Evolutionary conservation across 169 alveolate species (phyloP).

Genomic region (Plasmodium knowlesi): DNA sequence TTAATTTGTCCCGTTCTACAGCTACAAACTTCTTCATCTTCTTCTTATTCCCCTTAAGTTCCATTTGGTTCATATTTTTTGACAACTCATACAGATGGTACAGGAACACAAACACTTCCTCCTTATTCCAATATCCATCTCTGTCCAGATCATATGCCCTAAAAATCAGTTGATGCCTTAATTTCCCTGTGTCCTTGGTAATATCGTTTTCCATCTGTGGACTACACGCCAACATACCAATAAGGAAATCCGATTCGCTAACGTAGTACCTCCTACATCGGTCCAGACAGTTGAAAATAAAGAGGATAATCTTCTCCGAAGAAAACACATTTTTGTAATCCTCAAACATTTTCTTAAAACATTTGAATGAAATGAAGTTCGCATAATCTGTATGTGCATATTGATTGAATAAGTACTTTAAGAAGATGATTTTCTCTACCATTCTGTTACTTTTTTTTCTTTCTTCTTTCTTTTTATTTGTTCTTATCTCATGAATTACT

Average conservation of each 20-base stretch:
- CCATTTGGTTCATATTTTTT: neutral
- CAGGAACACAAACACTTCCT: conserved; percentile 71
- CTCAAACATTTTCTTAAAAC: conserved; percentile 30
- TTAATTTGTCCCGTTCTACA: conserved; percentile 16
- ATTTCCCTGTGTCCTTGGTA: conserved; percentile 75
- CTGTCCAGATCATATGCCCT: conserved; percentile 83
- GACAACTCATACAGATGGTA: conserved; percentile 78
- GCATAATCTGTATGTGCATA: conserved; percentile 64
- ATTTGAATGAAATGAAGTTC: conserved; percentile 40
- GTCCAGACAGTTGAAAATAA: conserved; percentile 82
- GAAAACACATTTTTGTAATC: conserved; percentile 73
- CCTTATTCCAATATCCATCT: conserved; percentile 75
- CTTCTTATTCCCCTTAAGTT: conserved; percentile 19
- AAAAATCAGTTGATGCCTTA: conserved; percentile 83
- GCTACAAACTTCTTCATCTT: conserved; percentile 27
- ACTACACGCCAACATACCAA: conserved; percentile 85
- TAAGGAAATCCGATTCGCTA: conserved; percentile 78
- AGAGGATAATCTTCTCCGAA: conserved; percentile 75
- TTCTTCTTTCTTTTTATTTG: neutral
- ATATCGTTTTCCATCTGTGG: conserved; percentile 79
- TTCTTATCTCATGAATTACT: neutral
- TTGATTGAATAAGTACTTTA: conserved; percentile 52
- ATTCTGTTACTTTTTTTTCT: conserved; percentile 3
- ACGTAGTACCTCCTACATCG: conserved; percentile 76
- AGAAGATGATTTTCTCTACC: conserved; percentile 32